phyloP scores from a whole-genome alignment of 805 yeast genomes.

The Komagataella mondaviorum region DNA sequence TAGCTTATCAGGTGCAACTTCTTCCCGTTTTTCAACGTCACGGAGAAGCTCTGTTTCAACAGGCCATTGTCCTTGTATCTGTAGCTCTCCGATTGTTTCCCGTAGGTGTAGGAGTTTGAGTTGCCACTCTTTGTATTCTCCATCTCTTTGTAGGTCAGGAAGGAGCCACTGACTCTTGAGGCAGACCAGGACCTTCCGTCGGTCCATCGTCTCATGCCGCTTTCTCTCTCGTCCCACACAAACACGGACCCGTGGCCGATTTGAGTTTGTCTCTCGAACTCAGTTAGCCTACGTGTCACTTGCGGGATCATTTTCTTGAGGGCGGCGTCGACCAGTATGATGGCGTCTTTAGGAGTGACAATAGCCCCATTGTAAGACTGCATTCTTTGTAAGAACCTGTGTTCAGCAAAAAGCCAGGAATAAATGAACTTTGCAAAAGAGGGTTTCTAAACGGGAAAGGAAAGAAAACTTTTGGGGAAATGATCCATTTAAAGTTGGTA shows the following conservation, averaged over 20 bases:
- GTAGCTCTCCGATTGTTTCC: slow-evolving; percentile 7
- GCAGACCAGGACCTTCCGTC: slow-evolving; percentile 69
- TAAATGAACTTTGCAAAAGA: background rate
- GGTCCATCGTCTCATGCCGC: slow-evolving; percentile 69
- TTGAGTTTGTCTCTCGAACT: slow-evolving; percentile 31
- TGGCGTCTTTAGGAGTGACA: slow-evolving; percentile 45
- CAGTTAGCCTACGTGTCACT: slow-evolving; percentile 44
- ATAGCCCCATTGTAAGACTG: slow-evolving; percentile 52
- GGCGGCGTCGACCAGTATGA: slow-evolving; percentile 53
- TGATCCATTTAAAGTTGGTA: background rate
- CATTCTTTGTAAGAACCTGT: slow-evolving; percentile 16
- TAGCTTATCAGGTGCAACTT: slow-evolving; percentile 54
- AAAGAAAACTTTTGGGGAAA: background rate
- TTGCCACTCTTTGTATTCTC: slow-evolving; percentile 13
- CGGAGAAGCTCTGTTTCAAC: slow-evolving; percentile 50
- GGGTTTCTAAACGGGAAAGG: background rate
- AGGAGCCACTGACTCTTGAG: slow-evolving; percentile 51
- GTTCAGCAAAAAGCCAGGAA: background rate
- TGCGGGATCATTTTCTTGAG: slow-evolving; percentile 35
- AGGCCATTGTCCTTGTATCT: slow-evolving; percentile 38
- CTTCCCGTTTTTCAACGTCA: slow-evolving; percentile 35
- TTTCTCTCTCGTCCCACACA: slow-evolving; percentile 60
- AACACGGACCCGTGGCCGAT: slow-evolving; percentile 50
- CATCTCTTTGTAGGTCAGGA: slow-evolving; percentile 51
- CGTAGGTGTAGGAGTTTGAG: background rate